Evolutionary conservation across 768 basidiomycete species (phyloP), one percentile per base, ranked within the genome.

Genomic region (Auricularia sp.): DNA sequence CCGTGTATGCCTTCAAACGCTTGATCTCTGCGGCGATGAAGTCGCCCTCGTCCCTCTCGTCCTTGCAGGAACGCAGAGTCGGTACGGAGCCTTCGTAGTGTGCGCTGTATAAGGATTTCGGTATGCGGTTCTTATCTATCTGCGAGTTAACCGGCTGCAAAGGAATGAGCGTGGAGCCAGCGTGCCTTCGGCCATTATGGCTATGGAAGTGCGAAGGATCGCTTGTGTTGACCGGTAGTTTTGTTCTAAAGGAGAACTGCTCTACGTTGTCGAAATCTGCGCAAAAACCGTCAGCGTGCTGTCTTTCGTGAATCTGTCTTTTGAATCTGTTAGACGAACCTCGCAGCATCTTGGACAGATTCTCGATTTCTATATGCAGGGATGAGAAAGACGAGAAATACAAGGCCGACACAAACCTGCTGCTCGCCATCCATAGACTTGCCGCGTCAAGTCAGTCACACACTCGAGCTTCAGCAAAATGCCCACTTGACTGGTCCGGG

Each of bases 381-480:
- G 12, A 42, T 42, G 29, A 39, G 23, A 59, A 59, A 33, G 12
- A 11, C 7, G 43, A 36, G 71, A 39, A 21, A 74, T 74, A 74
- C 3, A 8, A 42, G 7, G 29, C 2, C 29, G 29, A 5, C 39
- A 14, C 39, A 2, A 8, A 42, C 39, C 39, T n/a, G 79, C 91
- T 5, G 88, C 86, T 12, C 92, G 82, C 92, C 93, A 95, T 8
- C 90, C 91, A 68, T 93, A 93, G 51, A 93, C 84, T 87, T 64
- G 56, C 35, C 42, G 29, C 29, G 29, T n/a, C 33, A 34, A 60
- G 10, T 10, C 10, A 18, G 43, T 18, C 43, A 18, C 18, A 18
- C 11, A 3, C 43, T 3, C 18, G 11, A 44, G 18, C 43, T 10
- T 44, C 43, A 18, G 43, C 11, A 3, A 0, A 0, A 62, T 8